These are phyloP conservation scores for Calocybe gangraenosa DNA, from an alignment of 768 basidiomycete genomes.

Conservation along the genomic window DNA sequence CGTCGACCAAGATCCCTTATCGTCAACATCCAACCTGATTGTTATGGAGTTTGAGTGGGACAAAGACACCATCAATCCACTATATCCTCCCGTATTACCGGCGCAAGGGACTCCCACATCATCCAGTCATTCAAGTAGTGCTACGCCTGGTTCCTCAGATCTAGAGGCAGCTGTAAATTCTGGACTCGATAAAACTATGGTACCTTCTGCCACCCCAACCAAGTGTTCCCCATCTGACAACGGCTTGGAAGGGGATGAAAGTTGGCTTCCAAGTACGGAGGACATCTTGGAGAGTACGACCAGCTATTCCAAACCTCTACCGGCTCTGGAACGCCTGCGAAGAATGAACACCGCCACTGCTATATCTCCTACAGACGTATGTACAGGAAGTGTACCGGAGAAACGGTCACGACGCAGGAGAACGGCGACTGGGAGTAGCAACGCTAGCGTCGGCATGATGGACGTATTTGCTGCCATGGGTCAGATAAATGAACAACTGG, in stretches of 20 bases:
- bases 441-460: slow-evolving; percentile 56
- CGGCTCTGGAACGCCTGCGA: slow-evolving; percentile 65
- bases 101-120: background rate
- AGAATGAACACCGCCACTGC: slow-evolving; percentile 31
- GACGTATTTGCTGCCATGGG: slow-evolving; percentile 75
- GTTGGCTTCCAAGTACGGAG: slow-evolving; percentile 47
- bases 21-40: slow-evolving; percentile 34
- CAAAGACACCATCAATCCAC: slow-evolving; percentile 61
- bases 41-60: slow-evolving; percentile 83
- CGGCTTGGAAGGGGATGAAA: slow-evolving; percentile 14
- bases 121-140: background rate
- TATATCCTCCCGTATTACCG: slow-evolving; percentile 43
- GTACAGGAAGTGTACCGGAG: slow-evolving; percentile 2
- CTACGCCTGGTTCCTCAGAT: background rate
- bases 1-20: slow-evolving; percentile 9
- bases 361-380: background rate
- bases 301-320: slow-evolving; percentile 59
- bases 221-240: background rate
- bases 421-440: slow-evolving; percentile 6
- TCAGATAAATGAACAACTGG: slow-evolving; percentile 80
- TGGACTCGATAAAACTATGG: too few species aligned
- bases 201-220: background rate
- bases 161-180: too few species aligned
- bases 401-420: slow-evolving; percentile 15
- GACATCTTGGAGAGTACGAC: slow-evolving; percentile 73